Evolutionary conservation across 2,329 filamentous ascomycete genomes (phyloP), one percentile per base, ranked within the genome.

Genomic region (Aureobasidium musti): DNA sequence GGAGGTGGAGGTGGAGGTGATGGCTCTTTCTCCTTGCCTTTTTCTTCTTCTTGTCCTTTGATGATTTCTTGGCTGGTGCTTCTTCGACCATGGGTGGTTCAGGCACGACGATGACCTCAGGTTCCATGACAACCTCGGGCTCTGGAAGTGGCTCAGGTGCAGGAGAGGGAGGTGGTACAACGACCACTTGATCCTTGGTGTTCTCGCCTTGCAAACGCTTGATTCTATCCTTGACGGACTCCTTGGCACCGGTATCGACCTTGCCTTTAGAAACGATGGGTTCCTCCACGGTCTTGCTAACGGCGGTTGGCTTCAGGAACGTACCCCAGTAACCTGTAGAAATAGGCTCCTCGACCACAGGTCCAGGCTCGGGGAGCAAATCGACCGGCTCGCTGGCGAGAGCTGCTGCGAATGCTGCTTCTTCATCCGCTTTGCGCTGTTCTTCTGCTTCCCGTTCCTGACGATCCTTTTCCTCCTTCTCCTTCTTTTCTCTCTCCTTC

Each of bases 211-310:
- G 74, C 63, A 78, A 70, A 19, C 80, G 74, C 70, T 79, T 84
- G 75, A 86, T 82, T 70, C 82, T 82, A 70, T 87, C 84, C 19
- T 82, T 80, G 49, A 86, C 78, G 79, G 71, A 82, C 17, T 79
- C 76, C 70, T 80, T 81, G 56, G 72, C 74, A 26, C 76, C 67
- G 67, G 76, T 72, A 71, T 80, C 81, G 59, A 78, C 71, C 68
- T 79, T 70, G 71, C 79, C 75, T 71, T 80, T 80, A 67, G 73
- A 73, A 72, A 80, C 76, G 67, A 79, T 77, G 69, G 77, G 71
- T 74, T 60, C 78, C 81, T 81, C 77, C 71, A 64, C 52, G 69
- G 63, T 71, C 71, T 74, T 72, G 71, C 80, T 81, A 71, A 80
- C 80, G 68, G 79, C 81, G 8, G 76, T 77, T 67, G 78, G 79